Conservation (phyloP, 108 stramenopile species). For the Fragilariopsis cylindrus region DNA sequence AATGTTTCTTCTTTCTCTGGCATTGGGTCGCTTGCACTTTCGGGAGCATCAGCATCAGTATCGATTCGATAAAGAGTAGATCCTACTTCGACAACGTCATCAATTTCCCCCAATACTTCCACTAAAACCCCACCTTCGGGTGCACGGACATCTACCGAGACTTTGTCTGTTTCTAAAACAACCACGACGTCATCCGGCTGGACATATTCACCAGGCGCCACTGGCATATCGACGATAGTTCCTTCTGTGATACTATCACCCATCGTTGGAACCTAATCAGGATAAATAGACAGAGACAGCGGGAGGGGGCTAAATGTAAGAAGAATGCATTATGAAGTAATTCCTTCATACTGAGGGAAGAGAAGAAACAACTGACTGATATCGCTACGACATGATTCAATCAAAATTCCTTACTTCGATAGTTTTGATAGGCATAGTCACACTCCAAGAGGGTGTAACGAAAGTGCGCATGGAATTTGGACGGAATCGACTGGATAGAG, state of each 20-base stretch:
- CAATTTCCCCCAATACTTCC: slow-evolving; percentile 90
- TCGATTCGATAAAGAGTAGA: slow-evolving; percentile 86
- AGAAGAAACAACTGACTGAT: no score
- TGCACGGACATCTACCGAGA: slow-evolving; percentile 89
- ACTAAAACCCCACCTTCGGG: slow-evolving; percentile 81
- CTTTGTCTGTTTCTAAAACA: slow-evolving; percentile 98
- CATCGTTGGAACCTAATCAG: slow-evolving; percentile 81
- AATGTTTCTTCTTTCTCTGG: slow-evolving; percentile 33
- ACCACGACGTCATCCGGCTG: slow-evolving; percentile 82
- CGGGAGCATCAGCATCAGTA: slow-evolving; percentile 77
- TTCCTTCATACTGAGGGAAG: neutral
- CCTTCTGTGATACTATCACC: slow-evolving; percentile 98
- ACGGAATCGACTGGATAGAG: neutral
- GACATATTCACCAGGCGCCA: slow-evolving; percentile 83
- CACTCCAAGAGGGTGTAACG: slow-evolving; percentile 30
- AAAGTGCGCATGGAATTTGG: slow-evolving; percentile 20
- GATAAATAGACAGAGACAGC: neutral
- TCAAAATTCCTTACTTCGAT: slow-evolving; percentile 54
- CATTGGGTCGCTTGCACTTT: slow-evolving; percentile 38
- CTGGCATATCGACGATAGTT: slow-evolving; percentile 93
- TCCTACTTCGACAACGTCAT: slow-evolving; percentile 97
- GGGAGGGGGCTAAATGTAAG: neutral
- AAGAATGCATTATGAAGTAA: neutral
- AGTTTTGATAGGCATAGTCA: slow-evolving; percentile 73
- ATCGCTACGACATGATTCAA: neutral